These are phyloP conservation scores for Saitozyma podzolica DNA, from an alignment of 768 basidiomycete species.

Conservation along the genomic window DNA sequence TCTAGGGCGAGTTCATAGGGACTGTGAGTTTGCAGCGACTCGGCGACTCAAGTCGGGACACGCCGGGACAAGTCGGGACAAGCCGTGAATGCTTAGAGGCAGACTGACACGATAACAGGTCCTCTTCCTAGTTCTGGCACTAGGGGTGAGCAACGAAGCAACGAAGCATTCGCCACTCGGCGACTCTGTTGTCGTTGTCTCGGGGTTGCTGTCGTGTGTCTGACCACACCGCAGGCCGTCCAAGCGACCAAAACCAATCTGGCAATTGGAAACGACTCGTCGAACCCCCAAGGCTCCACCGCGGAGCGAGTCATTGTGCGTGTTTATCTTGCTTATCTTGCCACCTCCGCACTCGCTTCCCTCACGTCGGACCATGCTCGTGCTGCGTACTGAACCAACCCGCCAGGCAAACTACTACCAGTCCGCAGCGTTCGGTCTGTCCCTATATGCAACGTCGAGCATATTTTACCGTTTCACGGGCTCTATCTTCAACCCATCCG, in stretches of 20 bases:
- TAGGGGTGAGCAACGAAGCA: slow-evolving; percentile 38
- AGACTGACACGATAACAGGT: slow-evolving; percentile 7
- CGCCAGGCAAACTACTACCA: slow-evolving; percentile 38
- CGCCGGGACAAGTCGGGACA: neutral
- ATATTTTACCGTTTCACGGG: slow-evolving; percentile 51
- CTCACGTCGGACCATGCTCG: neutral
- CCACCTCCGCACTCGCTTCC: neutral
- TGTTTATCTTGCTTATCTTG: neutral
- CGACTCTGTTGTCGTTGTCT: neutral
- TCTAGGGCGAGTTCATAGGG: slow-evolving; percentile 44
- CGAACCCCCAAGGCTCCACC: slow-evolving; percentile 17
- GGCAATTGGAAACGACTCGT: slow-evolving; percentile 7
- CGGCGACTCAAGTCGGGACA: neutral
- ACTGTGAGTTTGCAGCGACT: slow-evolving; percentile 12
- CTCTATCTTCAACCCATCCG: slow-evolving; percentile 46
- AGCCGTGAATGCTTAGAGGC: neutral
- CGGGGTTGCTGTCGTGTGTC: too few species aligned
- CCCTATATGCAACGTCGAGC: slow-evolving; percentile 41
- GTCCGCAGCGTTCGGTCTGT: slow-evolving; percentile 40
- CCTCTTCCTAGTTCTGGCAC: slow-evolving; percentile 42
- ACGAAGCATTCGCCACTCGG: neutral
- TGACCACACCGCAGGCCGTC: slow-evolving; percentile 20
- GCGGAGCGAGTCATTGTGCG: slow-evolving; percentile 26
- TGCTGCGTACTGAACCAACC: neutral
- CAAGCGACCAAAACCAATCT: slow-evolving; percentile 38